Evolutionary conservation across 257 asterid genomes (phyloP).

Genomic region (Knoxia roxburghii): DNA sequence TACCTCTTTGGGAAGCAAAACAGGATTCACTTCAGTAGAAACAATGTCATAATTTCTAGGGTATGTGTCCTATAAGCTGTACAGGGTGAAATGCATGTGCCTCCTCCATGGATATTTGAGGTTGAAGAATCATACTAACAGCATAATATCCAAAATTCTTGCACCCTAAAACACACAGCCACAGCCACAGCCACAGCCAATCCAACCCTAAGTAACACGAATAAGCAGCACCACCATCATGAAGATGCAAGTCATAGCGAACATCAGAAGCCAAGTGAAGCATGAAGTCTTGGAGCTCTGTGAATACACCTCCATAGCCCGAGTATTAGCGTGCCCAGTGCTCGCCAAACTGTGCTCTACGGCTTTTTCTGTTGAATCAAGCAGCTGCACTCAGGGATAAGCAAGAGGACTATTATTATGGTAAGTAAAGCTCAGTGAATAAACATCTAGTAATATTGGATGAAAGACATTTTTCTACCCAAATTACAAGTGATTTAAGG

Average conservation of each 20-base stretch:
- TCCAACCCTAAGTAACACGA: conserved; percentile 52
- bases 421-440: background rate
- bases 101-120: background rate
- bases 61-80: no score
- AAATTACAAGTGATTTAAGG: no score
- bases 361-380: conserved; percentile 84
- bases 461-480: background rate
- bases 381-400: conserved; percentile 41
- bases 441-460: background rate
- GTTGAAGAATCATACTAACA: background rate
- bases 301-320: conserved; percentile 65
- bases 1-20: no score
- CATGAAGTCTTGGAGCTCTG: conserved; percentile 70
- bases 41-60: no score
- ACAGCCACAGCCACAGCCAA: no score
- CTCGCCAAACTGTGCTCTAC: conserved; percentile 87
- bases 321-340: conserved; percentile 64
- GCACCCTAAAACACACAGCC: background rate
- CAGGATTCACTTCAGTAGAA: no score
- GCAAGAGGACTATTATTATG: background rate
- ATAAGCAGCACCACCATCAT: conserved; percentile 81
- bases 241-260: conserved; percentile 60
- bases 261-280: conserved; percentile 69
- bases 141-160: background rate
- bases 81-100: no score